Evolutionary conservation across 225 moss, liverwort and hornwort species (phyloP), one percentile per base, ranked within the genome.

Genomic region (Thuidium tamariscinum): DNA sequence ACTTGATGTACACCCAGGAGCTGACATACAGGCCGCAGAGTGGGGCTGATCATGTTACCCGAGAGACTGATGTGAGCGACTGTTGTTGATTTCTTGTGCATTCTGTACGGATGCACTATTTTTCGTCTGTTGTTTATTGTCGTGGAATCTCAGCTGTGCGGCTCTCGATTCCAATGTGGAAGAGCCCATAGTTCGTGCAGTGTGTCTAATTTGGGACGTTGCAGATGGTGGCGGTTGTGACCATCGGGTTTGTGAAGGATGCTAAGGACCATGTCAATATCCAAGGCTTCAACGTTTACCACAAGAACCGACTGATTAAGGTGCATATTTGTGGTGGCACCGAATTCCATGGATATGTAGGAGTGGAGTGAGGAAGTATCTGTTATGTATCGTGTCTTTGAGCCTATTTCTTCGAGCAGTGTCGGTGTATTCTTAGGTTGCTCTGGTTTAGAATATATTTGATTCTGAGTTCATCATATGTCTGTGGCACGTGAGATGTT

Each of bases 211-310:
- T 4, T 87, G 56, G 68, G 84, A 61, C 54, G 77, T 87, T 88
- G 76, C 93, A 93, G 94, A 91, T 93, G 55, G 84, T 94, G 84
- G 97, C 95, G 39, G 86, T 92, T 22, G 95, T 95, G 46, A 85
- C 93, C 34, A 95, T 97, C 70, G 97, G 97, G 32, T 97, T 97
- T 79, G 95, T 95, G 26, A 97, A 94, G 85, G 97, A 97, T 85
- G 97, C 97, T 15, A 95, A 87, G 61, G 90, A 95, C 88, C 92
- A 95, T 60, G 92, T 97, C 36, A 95, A 94, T 87, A 92, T 97
- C 7, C 95, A 97, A 86, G 97, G 97, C 21, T 97, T 97, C 89
- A 95, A 97, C 82, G 97, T 95, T 39, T 96, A 96, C 88, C 95
- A 95, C 75, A 52, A 52, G 16, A 52, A 52, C 17, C 52, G 52